Evolutionary conservation across 1,284 basidiomycete genomes (phyloP), one percentile per base, ranked within the genome.

Genomic region (Irpex sp.): DNA sequence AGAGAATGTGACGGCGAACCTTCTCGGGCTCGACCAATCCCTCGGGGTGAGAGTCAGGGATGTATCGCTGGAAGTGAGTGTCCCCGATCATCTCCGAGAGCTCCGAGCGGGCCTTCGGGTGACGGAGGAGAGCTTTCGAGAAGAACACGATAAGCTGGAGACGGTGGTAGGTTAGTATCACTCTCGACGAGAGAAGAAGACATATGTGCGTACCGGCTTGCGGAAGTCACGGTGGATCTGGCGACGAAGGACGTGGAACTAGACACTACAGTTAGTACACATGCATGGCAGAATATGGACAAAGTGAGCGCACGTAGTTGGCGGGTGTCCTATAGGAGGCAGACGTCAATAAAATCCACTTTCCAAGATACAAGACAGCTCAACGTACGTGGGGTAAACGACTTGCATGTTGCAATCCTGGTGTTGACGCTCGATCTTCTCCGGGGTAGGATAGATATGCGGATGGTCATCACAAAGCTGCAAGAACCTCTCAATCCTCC

Each of bases 401-500:
- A 98, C 91, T 79, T 98, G 97, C 95, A 99, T 96, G 77, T 99
- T 99, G 78, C 95, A 97, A 77, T 99, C 97, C 81, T 99, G 97
- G 75, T 98, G 96, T 75, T 97, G 95, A 62, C 97, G 84, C 75
- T 96, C 93, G 68, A 96, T 81, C 83, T 97, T 96, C 77, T 97
- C 89, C 1, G 85, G 84, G 4, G 72, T 87, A 4, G 97, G 97
- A 87, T 89, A 98, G 68, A 91, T 75, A 76, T 96, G 86, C 8
- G 97, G 97, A 76, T 99, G 96, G 73, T 99, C 97, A 77, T 98
- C 97, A 73, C 96, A 97, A 49, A 99, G 86, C 79, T 98, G 96
- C 70, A 99, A 81, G 89, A 98, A 99, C 56, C 97, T 87, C 81
- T 99, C 97, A 61, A 98, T 86, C 65, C 97, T 86, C 61, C 93